Base-by-base conservation (phyloP, 495 filamentous ascomycete species). In the Daldinia decipiens region DNA sequence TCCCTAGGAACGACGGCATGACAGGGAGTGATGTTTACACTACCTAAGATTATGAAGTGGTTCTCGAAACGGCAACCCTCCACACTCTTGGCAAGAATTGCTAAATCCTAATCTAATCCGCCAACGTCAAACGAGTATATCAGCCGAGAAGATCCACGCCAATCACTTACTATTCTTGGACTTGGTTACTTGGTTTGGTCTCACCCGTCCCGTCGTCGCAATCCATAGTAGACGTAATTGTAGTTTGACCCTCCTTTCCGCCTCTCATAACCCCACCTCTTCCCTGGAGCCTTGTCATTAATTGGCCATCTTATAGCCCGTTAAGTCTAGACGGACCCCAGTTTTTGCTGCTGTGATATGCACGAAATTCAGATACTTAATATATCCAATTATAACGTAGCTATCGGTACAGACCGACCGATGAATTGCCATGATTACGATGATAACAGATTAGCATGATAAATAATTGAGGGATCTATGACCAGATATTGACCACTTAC, bases 51-150 rank as follows among this genome's bases (percentile, higher is more conserved):
- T 65, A 65, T 68, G 65, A 73, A 50, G 63, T 73, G 60, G 15
- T 68, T 54, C 70, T 73, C 43, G 47, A 73, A 68, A 53, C 4
- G 70, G 70, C 19, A 62, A 68, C 65, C 56, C 65, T 73, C 70
- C 65, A 61, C 65, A 64, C 9, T 68, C 70, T 72, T 72, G 70
- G 70, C 70, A 65, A 29, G 12, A 39, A 1, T 54, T 68, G 64
- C 51, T 65, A 65, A 68, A 62, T 58, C 43, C 29, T 61, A 65
- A 72, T 68, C 61, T 67, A 54, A 68, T 58, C 70, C 65, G 65
- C 65, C 70, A 62, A 73, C 60, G 65, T 62, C 39, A 62, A 68
- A 43, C 9, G 26, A 36, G 70, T 68, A 68, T 62, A 61, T 61
- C 57, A 68, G 61, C 70, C 70, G 70, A 73, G 43, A 62, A 62